phyloP scores from a whole-genome alignment of 345 rosid species.

The Populus pruinosa region DNA sequence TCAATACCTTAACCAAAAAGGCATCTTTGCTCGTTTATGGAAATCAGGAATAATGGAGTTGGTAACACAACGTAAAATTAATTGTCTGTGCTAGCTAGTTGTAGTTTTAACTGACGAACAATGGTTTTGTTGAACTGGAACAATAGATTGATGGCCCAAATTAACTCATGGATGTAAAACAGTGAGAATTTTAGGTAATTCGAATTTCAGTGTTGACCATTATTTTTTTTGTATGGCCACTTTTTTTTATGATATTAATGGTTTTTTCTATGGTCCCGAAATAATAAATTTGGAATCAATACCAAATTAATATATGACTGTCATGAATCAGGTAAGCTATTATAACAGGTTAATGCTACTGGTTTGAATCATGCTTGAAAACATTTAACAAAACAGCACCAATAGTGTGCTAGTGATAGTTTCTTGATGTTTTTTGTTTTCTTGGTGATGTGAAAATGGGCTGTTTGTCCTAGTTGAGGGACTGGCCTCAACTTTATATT shows the following conservation, averaged over 20 bases:
- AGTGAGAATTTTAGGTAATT: background rate
- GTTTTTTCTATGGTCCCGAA: no score
- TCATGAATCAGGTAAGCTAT: no score
- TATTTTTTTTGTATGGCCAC: background rate
- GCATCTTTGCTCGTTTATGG: background rate
- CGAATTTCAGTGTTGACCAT: background rate
- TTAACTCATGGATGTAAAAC: background rate
- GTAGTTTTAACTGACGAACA: background rate
- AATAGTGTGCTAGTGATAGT: no score
- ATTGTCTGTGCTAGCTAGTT: background rate
- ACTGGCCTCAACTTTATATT: background rate
- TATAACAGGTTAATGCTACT: no score
- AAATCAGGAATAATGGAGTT: background rate
- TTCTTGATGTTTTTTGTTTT: background rate
- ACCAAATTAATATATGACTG: no score
- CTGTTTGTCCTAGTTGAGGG: background rate
- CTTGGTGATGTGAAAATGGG: background rate
- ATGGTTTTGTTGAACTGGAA: background rate
- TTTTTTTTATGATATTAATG: background rate
- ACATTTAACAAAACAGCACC: background rate
- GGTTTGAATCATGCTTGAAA: no score
- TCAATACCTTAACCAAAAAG: background rate
- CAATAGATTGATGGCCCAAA: background rate
- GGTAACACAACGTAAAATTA: background rate
- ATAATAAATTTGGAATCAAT: no score